Conservation (phyloP, 352 stramenopile species). For the Pythium phragmiticola region DNA sequence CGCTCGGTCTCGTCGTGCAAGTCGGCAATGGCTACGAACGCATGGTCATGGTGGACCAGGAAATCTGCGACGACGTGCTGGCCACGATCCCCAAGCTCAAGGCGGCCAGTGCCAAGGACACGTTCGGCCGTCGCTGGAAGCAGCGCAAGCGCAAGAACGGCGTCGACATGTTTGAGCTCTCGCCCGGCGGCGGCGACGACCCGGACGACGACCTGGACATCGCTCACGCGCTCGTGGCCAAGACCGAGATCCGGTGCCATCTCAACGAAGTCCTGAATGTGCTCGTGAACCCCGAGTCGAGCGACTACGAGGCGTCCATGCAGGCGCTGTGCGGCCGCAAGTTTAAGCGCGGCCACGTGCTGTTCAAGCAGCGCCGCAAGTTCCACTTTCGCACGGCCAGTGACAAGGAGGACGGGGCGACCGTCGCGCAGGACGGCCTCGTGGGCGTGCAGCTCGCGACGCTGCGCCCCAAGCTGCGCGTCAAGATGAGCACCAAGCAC, state of each 20-base stretch:
- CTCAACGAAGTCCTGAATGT: conserved; percentile 68
- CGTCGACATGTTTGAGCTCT: conserved; percentile 48
- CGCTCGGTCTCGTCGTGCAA: conserved; percentile 14
- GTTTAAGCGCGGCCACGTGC: conserved; percentile 45
- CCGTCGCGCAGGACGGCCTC: conserved; percentile 9
- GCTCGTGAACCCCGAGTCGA: conserved; percentile 42
- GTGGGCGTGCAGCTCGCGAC: conserved; percentile 23
- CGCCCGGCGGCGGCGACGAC: conserved; percentile 21
- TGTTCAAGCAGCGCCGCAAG: conserved; percentile 39
- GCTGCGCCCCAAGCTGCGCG: conserved; percentile 24
- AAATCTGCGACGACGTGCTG: conserved; percentile 55
- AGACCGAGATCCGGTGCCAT: conserved; percentile 51
- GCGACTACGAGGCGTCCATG: conserved; percentile 49
- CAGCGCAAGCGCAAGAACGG: conserved; percentile 29
- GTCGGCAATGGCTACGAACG: conserved; percentile 17
- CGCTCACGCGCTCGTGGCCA: conserved; percentile 47
- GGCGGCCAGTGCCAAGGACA: conserved; percentile 33
- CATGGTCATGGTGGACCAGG: conserved; percentile 36
- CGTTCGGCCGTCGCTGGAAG: conserved; percentile 40
- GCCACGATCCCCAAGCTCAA: conserved; percentile 50
- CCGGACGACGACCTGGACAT: conserved; percentile 44
- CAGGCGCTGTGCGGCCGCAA: conserved; percentile 44
- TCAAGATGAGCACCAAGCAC: conserved; percentile 25
- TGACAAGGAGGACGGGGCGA: neutral
- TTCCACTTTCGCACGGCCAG: conserved; percentile 20